Conservation (phyloP, 805 yeast species). For the Hyphopichia homilentoma region DNA sequence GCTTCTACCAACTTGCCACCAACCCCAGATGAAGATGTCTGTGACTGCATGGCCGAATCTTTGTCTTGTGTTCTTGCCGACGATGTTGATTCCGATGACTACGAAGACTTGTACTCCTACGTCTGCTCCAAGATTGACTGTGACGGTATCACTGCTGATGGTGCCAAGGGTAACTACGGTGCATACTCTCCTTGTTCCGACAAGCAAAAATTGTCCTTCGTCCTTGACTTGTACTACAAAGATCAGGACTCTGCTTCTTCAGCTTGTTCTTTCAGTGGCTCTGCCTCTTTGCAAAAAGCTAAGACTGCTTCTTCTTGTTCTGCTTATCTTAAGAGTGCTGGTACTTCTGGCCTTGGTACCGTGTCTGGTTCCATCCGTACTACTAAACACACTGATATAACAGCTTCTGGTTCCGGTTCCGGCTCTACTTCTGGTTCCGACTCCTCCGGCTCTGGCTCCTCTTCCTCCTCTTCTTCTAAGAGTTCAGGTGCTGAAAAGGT, state of each 20-base stretch:
- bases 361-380: constrained; percentile 32
- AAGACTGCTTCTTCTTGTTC: constrained; percentile 43
- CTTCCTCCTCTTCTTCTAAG: constrained; percentile 11
- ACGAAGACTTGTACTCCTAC: constrained; percentile 52
- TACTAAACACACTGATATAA: constrained; percentile 25
- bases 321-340: constrained; percentile 60
- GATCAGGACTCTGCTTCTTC: constrained; percentile 37
- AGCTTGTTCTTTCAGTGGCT: constrained; percentile 71
- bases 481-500: constrained; percentile 11
- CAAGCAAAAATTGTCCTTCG: constrained; percentile 62
- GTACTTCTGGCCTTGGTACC: constrained; percentile 63
- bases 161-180: constrained; percentile 66
- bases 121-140: constrained; percentile 62
- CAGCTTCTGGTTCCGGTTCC: constrained; percentile 19
- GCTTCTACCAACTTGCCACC: constrained; percentile 74
- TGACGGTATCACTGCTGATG: constrained; percentile 58
- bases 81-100: constrained; percentile 52
- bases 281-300: constrained; percentile 46
- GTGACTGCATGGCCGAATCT: constrained; percentile 59
- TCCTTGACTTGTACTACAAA: constrained; percentile 60
- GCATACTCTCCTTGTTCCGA: constrained; percentile 67
- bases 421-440: constrained; percentile 25
- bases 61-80: constrained; percentile 58
- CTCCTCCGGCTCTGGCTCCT: constrained; percentile 19
- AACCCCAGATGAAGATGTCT: constrained; percentile 62